These are phyloP conservation scores for Ophiorrhiza pumila DNA, from an alignment of 257 asterid species.

Conservation along the genomic window DNA sequence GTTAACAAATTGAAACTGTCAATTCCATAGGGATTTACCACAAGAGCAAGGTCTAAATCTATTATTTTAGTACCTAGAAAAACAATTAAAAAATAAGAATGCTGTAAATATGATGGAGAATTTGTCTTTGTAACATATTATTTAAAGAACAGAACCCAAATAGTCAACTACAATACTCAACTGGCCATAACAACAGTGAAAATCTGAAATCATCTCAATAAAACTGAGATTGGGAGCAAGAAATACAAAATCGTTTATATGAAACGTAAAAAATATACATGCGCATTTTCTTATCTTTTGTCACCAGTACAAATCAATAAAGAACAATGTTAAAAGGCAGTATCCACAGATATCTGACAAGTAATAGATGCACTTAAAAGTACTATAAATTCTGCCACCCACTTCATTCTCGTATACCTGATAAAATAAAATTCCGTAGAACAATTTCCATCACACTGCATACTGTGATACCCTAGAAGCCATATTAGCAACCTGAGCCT, in stretches of 20 bases:
- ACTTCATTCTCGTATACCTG: neutral
- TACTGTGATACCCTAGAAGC: slow-evolving; percentile 71
- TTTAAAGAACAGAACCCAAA: neutral
- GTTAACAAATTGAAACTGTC: neutral
- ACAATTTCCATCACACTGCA: slow-evolving; percentile 26
- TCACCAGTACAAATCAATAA: slow-evolving; percentile 22
- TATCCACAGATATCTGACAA: slow-evolving; percentile 21
- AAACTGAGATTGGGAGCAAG: neutral
- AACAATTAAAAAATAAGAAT: too few species aligned
- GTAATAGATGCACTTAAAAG: slow-evolving; percentile 4
- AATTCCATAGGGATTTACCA: neutral
- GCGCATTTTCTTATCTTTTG: neutral
- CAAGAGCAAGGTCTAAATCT: neutral
- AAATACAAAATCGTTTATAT: slow-evolving; percentile 3
- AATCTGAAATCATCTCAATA: neutral
- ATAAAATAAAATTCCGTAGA: neutral
- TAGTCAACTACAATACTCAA: neutral
- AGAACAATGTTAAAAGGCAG: slow-evolving; percentile 16
- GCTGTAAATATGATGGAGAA: neutral
- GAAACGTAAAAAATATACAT: slow-evolving; percentile 3
- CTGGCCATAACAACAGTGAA: neutral
- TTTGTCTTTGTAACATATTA: too few species aligned
- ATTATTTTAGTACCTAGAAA: too few species aligned
- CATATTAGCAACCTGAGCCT: slow-evolving; percentile 86
- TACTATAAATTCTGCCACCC: slow-evolving; percentile 17